Evolutionary conservation across 495 filamentous ascomycete species (phyloP), one percentile per base, ranked within the genome.

Genomic region (Aspergillus olivimuriae): DNA sequence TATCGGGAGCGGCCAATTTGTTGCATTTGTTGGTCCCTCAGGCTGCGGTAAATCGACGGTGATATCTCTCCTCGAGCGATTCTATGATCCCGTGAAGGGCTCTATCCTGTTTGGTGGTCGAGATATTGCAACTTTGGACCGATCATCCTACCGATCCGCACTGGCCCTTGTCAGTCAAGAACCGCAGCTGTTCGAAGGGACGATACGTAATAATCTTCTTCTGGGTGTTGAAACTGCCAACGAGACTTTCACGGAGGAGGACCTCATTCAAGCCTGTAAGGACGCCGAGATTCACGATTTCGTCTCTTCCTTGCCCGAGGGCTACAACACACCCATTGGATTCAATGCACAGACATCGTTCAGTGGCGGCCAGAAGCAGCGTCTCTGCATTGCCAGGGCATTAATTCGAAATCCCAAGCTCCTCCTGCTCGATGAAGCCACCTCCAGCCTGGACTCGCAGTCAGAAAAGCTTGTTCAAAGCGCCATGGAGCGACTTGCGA

Each of bases 41-140:
- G 86, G 86, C 15, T 84, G 78, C 20, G 86, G 86, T 10, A 91
- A 91, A 51, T 81, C 76, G 2, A 86, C 80, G 9, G 68, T 83
- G 15, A 70, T 87, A 15, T 75, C 75, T 2, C 62, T 88, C 0
- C 60, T 88, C 0, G 80, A 83, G 60, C 44, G 73, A 14, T 84
- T 86, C 56, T 87, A 86, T 53, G 68, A 77, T 18, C 58, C 73
- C 0, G 60, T 57, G 5, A 59, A 61, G 15, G 82, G 83, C 14
- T 53, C 50, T 24, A 77, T 87, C 22, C 47, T 70, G 0, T 57
- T 76, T 41, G 70, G 81, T 51, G 74, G 70, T 0, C 58, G 57
- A 26, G 65, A 75, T 46, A 69, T 83, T 4, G 57, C 16, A 40
- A 70, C 28, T 58, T 73, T 56, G 48, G 76, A 20, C 52, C 55